These are phyloP conservation scores for Holtermanniella nyarrowii DNA, from an alignment of 768 basidiomycete genomes.

Conservation along the genomic window DNA sequence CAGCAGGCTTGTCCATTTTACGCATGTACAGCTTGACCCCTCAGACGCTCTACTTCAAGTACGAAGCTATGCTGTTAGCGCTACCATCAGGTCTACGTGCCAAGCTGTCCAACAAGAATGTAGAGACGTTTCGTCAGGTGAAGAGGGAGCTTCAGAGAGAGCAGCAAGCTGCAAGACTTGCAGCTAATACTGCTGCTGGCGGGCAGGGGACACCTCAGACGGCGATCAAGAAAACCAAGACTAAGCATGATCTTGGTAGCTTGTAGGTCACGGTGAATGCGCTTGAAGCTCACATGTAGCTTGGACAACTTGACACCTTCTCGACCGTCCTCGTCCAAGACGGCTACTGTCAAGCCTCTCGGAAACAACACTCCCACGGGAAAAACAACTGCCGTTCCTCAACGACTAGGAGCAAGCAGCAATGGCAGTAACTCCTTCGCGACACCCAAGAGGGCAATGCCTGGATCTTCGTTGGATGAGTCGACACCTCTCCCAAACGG, in stretches of 20 bases:
- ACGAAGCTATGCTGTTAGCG: slow-evolving; percentile 44
- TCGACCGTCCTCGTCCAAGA: slow-evolving; percentile 3
- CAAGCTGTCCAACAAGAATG: slow-evolving; percentile 25
- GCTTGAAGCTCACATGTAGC: slow-evolving; percentile 5
- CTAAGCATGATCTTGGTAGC: slow-evolving; percentile 31
- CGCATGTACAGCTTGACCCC: slow-evolving; percentile 42
- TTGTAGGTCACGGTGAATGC: slow-evolving; percentile 23
- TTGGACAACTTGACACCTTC: slow-evolving; percentile 33
- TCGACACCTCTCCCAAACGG: too few relatives aligned
- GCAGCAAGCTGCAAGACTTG: slow-evolving; percentile 19
- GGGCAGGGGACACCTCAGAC: background rate
- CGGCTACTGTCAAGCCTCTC: background rate
- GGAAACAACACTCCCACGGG: slow-evolving; percentile 1
- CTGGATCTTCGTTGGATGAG: too few relatives aligned
- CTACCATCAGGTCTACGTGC: slow-evolving; percentile 28
- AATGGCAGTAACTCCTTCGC: too few relatives aligned
- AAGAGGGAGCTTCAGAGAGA: slow-evolving; percentile 38
- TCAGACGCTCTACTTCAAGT: slow-evolving; percentile 44
- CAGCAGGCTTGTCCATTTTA: slow-evolving; percentile 43
- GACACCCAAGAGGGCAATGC: slow-evolving; percentile 14
- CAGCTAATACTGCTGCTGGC: slow-evolving; percentile 6
- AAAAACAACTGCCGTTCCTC: background rate
- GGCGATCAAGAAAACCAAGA: slow-evolving; percentile 4
- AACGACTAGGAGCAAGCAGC: too few relatives aligned
- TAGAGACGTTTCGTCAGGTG: slow-evolving; percentile 38